Evolutionary conservation across 2,329 filamentous ascomycete genomes (phyloP), one percentile per base, ranked within the genome.

Genomic region (Thelonectria blattea): DNA sequence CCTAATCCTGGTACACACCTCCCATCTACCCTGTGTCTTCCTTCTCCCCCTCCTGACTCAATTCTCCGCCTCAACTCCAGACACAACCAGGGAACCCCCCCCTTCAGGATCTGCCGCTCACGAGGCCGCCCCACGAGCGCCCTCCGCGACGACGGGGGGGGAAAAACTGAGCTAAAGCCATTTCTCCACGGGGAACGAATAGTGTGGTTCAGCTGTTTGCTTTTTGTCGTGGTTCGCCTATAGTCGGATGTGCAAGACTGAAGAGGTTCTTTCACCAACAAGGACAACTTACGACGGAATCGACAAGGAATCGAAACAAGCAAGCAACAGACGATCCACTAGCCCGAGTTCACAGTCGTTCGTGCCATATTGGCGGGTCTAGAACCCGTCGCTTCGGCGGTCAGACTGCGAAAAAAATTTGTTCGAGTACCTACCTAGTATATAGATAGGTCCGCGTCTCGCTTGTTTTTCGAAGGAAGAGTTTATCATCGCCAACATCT

Each of bases 161-260:
- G n/a, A n/a, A n/a, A 52, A n/a, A 60, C 12, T 45, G 58, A 56
- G 58, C 58, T 56, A 56, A 51, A 60, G 15, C 37, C 45, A 30
- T 30, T 56, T 60, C 58, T 60, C 58, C 58, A 60, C 47, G 58
- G 58, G 58, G 58, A 52, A 55, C 39, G 37, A 43, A 54, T 15
- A 47, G 20, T 27, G 22, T 52, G 51, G 39, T 43, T 47, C 45
- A 15, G 27, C 43, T 12, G 22, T 47, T n/a, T 37, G 34, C n/a
- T 46, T n/a, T n/a, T 32, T 39, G 24, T 37, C 17, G 37, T 15
- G 10, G 15, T 56, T 48, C 37, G 27, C 52, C 30, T 37, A 53
- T 45, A 30, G 12, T 56, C 52, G 47, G 52, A 18, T 52, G 45
- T 43, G 22, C 22, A n/a, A n/a, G n/a, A n/a, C n/a, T n/a, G n/a